These are phyloP conservation scores for Fraxinus albicans DNA, from an alignment of 305 asterid species.

Conservation along the genomic window DNA sequence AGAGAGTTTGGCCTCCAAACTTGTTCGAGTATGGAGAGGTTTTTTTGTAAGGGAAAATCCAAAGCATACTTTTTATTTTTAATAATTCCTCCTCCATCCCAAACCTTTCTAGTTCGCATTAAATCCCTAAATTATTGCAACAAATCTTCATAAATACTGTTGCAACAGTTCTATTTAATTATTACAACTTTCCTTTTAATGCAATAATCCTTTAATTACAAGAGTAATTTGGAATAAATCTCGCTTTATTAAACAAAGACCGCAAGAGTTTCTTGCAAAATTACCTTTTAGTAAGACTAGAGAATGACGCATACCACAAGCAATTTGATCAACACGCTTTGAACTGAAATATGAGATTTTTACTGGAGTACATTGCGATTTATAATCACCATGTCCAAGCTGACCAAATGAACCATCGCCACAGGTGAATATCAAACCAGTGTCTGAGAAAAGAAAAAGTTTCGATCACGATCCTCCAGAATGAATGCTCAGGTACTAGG, in stretches of 20 bases:
- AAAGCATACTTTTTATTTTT: not conserved
- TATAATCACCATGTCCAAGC: conserved; percentile 71
- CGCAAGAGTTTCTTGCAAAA: not conserved
- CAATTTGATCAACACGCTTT: conserved; percentile 54
- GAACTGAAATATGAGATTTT: conserved; percentile 47
- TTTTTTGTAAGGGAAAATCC: not conserved
- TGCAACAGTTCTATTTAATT: not conserved
- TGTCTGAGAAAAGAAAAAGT: conserved; percentile 37
- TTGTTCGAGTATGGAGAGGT: not conserved
- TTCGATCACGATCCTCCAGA: not conserved
- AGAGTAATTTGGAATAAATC: not conserved
- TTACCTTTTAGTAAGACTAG: conserved; percentile 74
- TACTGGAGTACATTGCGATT: conserved; percentile 49
- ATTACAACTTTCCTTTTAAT: not conserved
- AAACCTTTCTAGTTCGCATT: not conserved
- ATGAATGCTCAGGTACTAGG: not conserved
- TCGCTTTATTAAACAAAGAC: not conserved
- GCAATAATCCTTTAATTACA: not conserved
- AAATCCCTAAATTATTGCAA: not conserved
- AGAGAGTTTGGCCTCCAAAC: not conserved
- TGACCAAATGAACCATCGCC: conserved; percentile 90
- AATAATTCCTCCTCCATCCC: not conserved
- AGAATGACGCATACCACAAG: conserved; percentile 98
- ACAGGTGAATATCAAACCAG: conserved; percentile 72
- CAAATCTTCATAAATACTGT: not conserved